A percentile compares a stretch with the other conserved stretches of the same genome.
Conservation (phyloP, 192 early-diverging fungal genomes). For the Coemansia sp. region DNA sequence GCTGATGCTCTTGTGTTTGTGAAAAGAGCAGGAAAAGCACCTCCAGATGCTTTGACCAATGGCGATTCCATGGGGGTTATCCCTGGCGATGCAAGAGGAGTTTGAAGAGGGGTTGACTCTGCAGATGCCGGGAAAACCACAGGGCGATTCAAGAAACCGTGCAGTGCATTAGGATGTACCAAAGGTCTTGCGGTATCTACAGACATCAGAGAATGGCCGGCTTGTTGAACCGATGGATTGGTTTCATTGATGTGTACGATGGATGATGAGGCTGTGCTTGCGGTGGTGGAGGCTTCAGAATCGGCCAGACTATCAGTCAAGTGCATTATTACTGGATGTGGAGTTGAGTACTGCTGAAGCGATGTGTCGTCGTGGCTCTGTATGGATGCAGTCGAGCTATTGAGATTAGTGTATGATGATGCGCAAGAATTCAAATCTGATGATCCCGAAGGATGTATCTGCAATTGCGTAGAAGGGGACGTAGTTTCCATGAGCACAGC, state of each 20-base stretch:
- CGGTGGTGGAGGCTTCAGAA: background rate
- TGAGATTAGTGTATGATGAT: background rate
- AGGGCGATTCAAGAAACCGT: slow-evolving; percentile 37
- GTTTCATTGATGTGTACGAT: background rate
- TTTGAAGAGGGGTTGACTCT: slow-evolving; percentile 33
- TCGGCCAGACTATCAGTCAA: background rate
- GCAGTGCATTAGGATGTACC: slow-evolving; percentile 29
- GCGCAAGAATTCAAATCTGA: background rate
- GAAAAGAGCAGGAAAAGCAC: background rate
- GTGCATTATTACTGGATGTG: background rate
- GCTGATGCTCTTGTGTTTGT: background rate
- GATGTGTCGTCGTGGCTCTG: slow-evolving; percentile 13
- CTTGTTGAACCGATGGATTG: background rate
- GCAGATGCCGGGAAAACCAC: slow-evolving; percentile 47
- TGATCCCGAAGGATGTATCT: background rate
- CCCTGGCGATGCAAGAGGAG: slow-evolving; percentile 23
- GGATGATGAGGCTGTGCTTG: background rate
- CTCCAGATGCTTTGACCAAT: slow-evolving; percentile 29
- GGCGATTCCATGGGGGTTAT: slow-evolving; percentile 28
- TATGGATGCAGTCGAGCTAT: slow-evolving; percentile 15
- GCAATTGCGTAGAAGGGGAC: slow-evolving; percentile 4
- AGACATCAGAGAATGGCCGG: slow-evolving; percentile 16
- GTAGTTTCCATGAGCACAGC: slow-evolving; percentile 23
- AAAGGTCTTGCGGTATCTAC: slow-evolving; percentile 27
- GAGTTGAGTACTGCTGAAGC: slow-evolving; percentile 1